These are phyloP conservation scores for Gamsiella multidivaricata DNA, from an alignment of 192 early-diverging fungal genomes.

Conservation along the genomic window DNA sequence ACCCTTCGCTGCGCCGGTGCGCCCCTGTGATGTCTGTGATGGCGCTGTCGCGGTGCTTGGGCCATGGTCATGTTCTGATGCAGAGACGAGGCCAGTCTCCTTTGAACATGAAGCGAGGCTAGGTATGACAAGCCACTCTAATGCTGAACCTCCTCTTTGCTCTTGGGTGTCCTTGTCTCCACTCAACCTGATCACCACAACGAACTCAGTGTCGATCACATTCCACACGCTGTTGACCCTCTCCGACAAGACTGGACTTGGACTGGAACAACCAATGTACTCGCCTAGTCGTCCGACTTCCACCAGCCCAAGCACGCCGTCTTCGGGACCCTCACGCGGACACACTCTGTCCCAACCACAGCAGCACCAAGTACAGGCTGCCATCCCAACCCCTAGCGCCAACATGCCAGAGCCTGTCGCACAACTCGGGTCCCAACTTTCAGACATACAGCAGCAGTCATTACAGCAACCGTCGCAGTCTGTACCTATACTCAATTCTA, in stretches of 20 bases:
- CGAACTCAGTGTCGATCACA: too few relatives aligned
- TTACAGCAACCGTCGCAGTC: not conserved
- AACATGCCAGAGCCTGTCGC: slow-evolving; percentile 14
- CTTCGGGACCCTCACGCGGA: slow-evolving; percentile 24
- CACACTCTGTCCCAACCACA: slow-evolving; percentile 1
- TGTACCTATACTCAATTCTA: slow-evolving; percentile 29
- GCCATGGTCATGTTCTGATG: slow-evolving; percentile 20
- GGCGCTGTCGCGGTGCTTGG: slow-evolving; percentile 24
- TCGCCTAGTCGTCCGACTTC: slow-evolving; percentile 51
- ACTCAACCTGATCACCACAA: not conserved
- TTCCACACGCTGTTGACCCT: too few relatives aligned
- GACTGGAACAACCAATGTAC: slow-evolving; percentile 24
- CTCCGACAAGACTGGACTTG: too few relatives aligned
- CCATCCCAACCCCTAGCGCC: not conserved
- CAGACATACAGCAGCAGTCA: slow-evolving; percentile 10
- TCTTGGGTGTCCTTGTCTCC: too few relatives aligned
- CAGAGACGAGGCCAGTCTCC: too few relatives aligned
- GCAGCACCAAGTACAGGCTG: not conserved
- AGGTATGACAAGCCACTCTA: slow-evolving; percentile 5
- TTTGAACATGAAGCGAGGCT: not conserved
- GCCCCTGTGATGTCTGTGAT: slow-evolving; percentile 27
- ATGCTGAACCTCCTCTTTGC: too few relatives aligned
- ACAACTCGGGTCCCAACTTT: not conserved
- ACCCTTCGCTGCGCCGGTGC: not conserved
- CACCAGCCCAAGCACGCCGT: slow-evolving; percentile 40